Evolutionary conservation across 2,329 filamentous ascomycete genomes (phyloP).

Genomic region (Colletotrichum sp.): DNA sequence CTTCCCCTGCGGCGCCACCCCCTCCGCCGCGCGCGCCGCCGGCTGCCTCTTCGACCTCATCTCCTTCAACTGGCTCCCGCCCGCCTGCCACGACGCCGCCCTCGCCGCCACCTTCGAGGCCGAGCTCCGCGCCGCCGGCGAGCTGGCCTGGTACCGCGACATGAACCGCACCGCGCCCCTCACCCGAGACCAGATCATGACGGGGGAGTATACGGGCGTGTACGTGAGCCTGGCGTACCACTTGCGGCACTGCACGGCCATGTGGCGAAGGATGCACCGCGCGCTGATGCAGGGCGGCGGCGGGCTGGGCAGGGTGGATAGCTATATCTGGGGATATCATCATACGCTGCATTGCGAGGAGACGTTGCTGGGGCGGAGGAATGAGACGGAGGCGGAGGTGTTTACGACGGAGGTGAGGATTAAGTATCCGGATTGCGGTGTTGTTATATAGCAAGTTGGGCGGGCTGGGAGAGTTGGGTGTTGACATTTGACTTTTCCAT

Average conservation of each 20-base stretch:
- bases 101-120: neutral
- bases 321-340: conserved; percentile 17
- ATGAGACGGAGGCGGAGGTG: neutral
- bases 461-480: too few relatives aligned
- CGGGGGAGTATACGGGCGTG: neutral
- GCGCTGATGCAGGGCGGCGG: conserved; percentile 5
- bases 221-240: conserved; percentile 13
- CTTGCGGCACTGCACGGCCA: conserved; percentile 15
- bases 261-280: conserved; percentile 16
- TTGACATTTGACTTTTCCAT: neutral
- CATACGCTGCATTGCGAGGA: conserved; percentile 18
- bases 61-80: conserved; percentile 19
- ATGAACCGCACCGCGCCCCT: neutral
- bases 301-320: conserved; percentile 5
- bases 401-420: conserved; percentile 15
- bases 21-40: conserved; percentile 4
- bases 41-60: conserved; percentile 14
- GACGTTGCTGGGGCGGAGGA: neutral
- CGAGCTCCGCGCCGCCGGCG: neutral
- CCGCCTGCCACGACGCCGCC: conserved; percentile 5
- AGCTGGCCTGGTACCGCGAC: conserved; percentile 9
- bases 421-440: conserved; percentile 17
- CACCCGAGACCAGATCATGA: neutral
- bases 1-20: conserved; percentile 2
- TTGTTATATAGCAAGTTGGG: neutral